phyloP scores from a whole-genome alignment of 2,329 filamentous ascomycete genomes.

The Aureobasidium sp. region DNA sequence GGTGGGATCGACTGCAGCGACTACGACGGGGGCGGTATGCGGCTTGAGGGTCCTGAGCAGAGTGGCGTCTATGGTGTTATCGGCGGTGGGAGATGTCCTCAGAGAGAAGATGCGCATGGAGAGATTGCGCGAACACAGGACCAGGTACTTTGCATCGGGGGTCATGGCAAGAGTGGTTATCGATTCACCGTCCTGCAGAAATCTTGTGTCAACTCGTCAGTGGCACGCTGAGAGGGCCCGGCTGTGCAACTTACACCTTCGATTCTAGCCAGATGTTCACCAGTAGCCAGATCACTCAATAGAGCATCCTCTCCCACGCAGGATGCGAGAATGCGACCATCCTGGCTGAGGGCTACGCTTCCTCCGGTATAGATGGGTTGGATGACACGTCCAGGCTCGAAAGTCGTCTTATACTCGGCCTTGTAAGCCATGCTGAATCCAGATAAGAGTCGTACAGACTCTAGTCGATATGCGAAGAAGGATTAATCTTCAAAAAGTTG shows the following conservation, averaged over 20 bases:
- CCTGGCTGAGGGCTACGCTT: slow-evolving; percentile 71
- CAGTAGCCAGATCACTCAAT: slow-evolving; percentile 74
- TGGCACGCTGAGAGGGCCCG: slow-evolving; percentile 15
- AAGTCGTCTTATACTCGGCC: slow-evolving; percentile 68
- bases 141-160: slow-evolving; percentile 76
- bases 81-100: slow-evolving; percentile 45
- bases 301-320: slow-evolving; percentile 88
- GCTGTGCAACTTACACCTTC: slow-evolving; percentile 62
- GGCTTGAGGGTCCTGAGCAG: slow-evolving; percentile 78
- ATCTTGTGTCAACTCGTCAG: slow-evolving; percentile 31
- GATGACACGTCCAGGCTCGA: slow-evolving; percentile 72
- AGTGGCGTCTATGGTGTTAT: slow-evolving; percentile 52
- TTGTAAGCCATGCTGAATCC: slow-evolving; percentile 41
- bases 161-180: slow-evolving; percentile 77
- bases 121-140: slow-evolving; percentile 88
- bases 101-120: slow-evolving; percentile 92
- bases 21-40: slow-evolving; percentile 81
- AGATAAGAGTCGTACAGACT: not conserved
- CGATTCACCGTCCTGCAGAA: slow-evolving; percentile 48
- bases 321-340: slow-evolving; percentile 74
- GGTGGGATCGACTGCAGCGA: slow-evolving; percentile 74
- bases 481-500: not conserved
- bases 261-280: slow-evolving; percentile 71
- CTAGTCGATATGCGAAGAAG: not conserved
- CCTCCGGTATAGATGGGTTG: slow-evolving; percentile 93